phyloP scores from a whole-genome alignment of 148 eudicot genomes.

The Agrostemma githago region DNA sequence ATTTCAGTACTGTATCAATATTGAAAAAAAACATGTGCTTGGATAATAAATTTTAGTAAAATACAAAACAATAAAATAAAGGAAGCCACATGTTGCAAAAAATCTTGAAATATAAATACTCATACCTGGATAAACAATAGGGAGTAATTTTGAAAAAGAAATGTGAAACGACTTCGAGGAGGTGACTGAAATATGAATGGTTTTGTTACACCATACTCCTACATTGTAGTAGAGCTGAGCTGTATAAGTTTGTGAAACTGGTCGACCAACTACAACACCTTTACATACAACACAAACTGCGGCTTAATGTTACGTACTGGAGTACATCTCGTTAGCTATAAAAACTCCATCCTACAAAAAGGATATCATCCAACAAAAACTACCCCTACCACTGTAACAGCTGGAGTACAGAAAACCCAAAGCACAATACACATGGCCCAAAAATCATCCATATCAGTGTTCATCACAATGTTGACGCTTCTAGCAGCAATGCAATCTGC shows the following conservation, averaged over 20 bases:
- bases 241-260: conserved; percentile 4
- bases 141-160: too few species aligned
- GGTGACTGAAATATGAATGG: not conserved
- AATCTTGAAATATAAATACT: too few species aligned
- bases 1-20: too few species aligned
- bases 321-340: conserved; percentile 18
- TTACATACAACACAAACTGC: conserved; percentile 39
- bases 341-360: conserved; percentile 14
- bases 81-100: too few species aligned
- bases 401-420: not conserved
- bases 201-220: too few species aligned
- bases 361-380: conserved; percentile 14
- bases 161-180: not conserved
- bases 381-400: not conserved
- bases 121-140: too few species aligned
- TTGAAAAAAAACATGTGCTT: too few species aligned
- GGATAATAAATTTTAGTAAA: too few species aligned
- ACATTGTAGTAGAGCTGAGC: not conserved
- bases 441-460: conserved; percentile 27
- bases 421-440: conserved; percentile 28
- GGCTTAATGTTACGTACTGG: conserved; percentile 5
- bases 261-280: conserved; percentile 40
- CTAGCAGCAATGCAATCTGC: conserved; percentile 31
- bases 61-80: too few species aligned
- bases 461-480: conserved; percentile 31